phyloP scores from a whole-genome alignment of 352 stramenopile genomes.

The Pythium oligandrum region DNA sequence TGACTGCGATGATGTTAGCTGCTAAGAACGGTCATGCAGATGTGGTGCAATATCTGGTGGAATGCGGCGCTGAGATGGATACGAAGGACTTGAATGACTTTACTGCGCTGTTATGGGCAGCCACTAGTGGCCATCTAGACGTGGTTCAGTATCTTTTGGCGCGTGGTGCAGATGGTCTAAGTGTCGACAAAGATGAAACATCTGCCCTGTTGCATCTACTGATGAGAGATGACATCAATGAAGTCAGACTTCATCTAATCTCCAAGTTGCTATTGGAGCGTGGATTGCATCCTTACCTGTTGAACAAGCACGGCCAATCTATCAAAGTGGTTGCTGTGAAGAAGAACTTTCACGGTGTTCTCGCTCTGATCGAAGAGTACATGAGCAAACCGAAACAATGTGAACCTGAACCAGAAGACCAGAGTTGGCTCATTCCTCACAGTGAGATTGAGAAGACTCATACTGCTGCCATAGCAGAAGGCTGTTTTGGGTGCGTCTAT shows the following conservation, averaged over 20 bases:
- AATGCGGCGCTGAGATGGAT: slow-evolving; percentile 1
- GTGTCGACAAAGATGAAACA: slow-evolving; percentile 5
- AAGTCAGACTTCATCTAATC: slow-evolving; percentile 12
- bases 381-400: too few relatives aligned
- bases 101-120: neutral
- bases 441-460: neutral
- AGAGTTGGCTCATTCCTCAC: neutral
- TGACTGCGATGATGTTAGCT: neutral
- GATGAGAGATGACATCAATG: neutral
- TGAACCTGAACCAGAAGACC: neutral
- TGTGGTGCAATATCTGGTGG: slow-evolving; percentile 2
- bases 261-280: slow-evolving; percentile 15
- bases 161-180: neutral
- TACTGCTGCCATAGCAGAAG: neutral
- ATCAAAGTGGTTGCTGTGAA: neutral
- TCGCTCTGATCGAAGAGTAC: slow-evolving; percentile 1
- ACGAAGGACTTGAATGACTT: neutral
- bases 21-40: neutral
- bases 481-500: slow-evolving; percentile 1
- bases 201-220: slow-evolving; percentile 5
- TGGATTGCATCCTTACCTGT: slow-evolving; percentile 1
- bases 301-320: neutral
- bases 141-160: neutral
- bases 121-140: neutral
- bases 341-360: neutral